A percentile compares a stretch with the other conserved stretches of the same genome.
These are phyloP conservation scores for Pontederia paniculata DNA, from an alignment of 176 grass and related monocot genomes.

Conservation along the genomic window DNA sequence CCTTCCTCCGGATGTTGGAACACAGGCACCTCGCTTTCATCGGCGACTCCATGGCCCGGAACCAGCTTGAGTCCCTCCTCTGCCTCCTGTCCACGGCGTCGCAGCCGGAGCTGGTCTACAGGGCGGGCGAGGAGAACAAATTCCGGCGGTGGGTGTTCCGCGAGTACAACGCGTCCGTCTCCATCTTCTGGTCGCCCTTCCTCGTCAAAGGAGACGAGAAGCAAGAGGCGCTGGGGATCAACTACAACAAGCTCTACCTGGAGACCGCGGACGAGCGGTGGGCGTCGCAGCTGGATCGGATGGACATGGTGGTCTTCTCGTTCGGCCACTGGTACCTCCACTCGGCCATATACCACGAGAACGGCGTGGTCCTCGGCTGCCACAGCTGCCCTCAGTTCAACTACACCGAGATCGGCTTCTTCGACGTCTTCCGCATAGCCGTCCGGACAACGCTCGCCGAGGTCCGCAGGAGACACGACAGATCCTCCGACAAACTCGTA, in stretches of 20 bases:
- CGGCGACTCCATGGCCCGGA: slow-evolving; percentile 73
- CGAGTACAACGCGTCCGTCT: slow-evolving; percentile 47
- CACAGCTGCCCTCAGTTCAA: slow-evolving; percentile 59
- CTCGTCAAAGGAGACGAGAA: slow-evolving; percentile 55
- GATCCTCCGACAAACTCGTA: slow-evolving; percentile 16
- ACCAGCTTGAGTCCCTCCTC: slow-evolving; percentile 71
- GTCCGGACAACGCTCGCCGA: slow-evolving; percentile 36
- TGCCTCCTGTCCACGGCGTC: slow-evolving; percentile 51
- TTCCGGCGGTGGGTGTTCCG: slow-evolving; percentile 62
- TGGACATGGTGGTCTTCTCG: slow-evolving; percentile 48
- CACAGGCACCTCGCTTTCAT: slow-evolving; percentile 63
- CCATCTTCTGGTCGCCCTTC: slow-evolving; percentile 81
- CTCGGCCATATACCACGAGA: slow-evolving; percentile 65
- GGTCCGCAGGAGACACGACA: slow-evolving; percentile 22
- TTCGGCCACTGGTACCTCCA: slow-evolving; percentile 76
- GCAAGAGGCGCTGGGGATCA: slow-evolving; percentile 32
- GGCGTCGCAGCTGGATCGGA: slow-evolving; percentile 28
- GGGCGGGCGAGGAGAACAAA: slow-evolving; percentile 35
- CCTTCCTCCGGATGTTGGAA: slow-evolving; percentile 42
- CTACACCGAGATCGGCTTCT: slow-evolving; percentile 73
- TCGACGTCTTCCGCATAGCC: slow-evolving; percentile 48
- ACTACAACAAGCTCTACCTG: slow-evolving; percentile 65
- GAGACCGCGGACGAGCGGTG: slow-evolving; percentile 60
- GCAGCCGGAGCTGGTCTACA: slow-evolving; percentile 35
- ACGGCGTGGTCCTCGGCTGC: slow-evolving; percentile 51